Base-by-base conservation (phyloP, 345 rosid genomes). In the Alliaria petiolata region DNA sequence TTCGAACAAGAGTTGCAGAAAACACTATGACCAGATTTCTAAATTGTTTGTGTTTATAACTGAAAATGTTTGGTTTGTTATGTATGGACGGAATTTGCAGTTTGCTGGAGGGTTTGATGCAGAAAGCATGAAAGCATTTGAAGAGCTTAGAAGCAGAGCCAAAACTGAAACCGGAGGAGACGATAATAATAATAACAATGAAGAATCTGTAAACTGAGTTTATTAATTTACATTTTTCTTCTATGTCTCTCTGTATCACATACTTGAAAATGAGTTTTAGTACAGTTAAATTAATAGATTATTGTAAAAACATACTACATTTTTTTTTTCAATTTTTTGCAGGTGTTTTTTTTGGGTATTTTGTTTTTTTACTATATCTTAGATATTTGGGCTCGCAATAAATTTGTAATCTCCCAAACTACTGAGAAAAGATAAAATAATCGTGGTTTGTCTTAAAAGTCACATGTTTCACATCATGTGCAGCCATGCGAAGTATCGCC, bases 51-150 rank as follows among this genome's bases (percentile, higher is more conserved):
- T 4, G 40, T 8, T 13, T 30, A 8, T 26, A 12, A 68, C 51
- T 65, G 61, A 43, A 60, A 40, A 33, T 67, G 69, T 51, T 30
- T 70, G 31, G n/a, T 46, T 28, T 43, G 26, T 61, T 35, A 11
- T 54, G 58, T 13, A 8, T 33, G 52, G 7, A 40, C 59, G 16
- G 46, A 52, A 65, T 17, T 58, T 70, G 72, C 87, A 95, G 99
- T 95, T 95, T 83, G 93, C 96, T 1, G 99, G 98, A 49, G 99
- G 99, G 8, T 95, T 95, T 77, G 99, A 95, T 71, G 93, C 89
- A 17, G 99, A 91, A 58, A 95, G 98, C 86, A 95, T 95, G 99
- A 95, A 88, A 84, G 96, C 92, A 51, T 95, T 95, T 68, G 98
- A 95, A 83, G 97, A 89, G 22, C 81, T 95, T 62, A 81, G 98